Evolutionary conservation across 2,329 filamentous ascomycete genomes (phyloP), one percentile per base, ranked within the genome.

Genomic region (Dactylellina leptospora): DNA sequence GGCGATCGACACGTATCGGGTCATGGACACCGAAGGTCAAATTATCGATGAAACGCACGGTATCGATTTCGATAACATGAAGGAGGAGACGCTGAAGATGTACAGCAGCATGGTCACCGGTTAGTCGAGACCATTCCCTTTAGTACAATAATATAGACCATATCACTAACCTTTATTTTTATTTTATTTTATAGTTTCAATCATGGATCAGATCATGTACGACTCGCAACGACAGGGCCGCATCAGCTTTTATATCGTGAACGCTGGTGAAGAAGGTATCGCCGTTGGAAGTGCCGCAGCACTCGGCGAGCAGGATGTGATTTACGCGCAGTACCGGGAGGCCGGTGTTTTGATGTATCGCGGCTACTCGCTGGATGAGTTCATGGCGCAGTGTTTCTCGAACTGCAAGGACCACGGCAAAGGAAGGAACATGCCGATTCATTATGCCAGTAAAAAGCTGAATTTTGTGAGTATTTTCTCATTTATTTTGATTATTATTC

Each of bases 121-220:
- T 72, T 25, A 27, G 68, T 53, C 18, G n/a, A n/a, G n/a, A n/a
- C n/a, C 16, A 13, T 23, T 18, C n/a, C 40, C 5, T 22, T 45
- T 22, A 40, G 45, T 28, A 48, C 42, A 3, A 20, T 61, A 38
- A 50, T 27, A 40, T 4, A 10, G 10, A n/a, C n/a, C n/a, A n/a
- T n/a, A n/a, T n/a, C n/a, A n/a, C n/a, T n/a, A n/a, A n/a, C n/a
- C 0, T 4, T 4, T 8, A 8, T 27, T n/a, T 10, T 54, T 20
- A 4, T 40, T 11, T 18, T 2, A 28, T 18, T 42, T 33, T 33
- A 44, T 73, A 84, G 86, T 89, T 62, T 87, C 90, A 62, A 90
- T 97, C 75, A 95, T 99, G 92, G 95, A 99, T 78, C 80, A 96
- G 61, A 90, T 97, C 79, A 97, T 97, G 93, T 97, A 96, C 78